phyloP scores from a whole-genome alignment of 352 stramenopile species.

The Phytopythium chamaehyphon region DNA sequence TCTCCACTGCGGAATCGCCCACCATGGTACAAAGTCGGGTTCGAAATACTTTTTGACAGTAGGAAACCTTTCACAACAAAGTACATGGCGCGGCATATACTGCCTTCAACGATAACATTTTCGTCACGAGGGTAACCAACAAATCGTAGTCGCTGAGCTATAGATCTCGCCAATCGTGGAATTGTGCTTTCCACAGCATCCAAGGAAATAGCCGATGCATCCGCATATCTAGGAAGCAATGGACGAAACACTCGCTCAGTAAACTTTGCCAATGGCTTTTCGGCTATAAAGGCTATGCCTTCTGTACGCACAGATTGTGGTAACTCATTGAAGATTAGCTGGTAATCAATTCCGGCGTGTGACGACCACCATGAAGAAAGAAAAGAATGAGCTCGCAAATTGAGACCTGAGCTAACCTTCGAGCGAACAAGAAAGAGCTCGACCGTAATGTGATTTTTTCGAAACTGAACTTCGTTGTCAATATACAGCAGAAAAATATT shows the following conservation, averaged over 20 bases:
- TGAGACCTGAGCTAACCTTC: slow-evolving; percentile 33
- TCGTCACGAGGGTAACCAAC: slow-evolving; percentile 60
- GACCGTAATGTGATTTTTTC: slow-evolving; percentile 65
- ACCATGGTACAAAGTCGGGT: slow-evolving; percentile 42
- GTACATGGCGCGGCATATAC: slow-evolving; percentile 57
- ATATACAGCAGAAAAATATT: slow-evolving; percentile 59
- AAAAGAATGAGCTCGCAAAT: slow-evolving; percentile 35
- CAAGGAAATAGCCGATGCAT: not conserved
- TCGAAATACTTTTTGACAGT: slow-evolving; percentile 43
- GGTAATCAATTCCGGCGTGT: slow-evolving; percentile 53
- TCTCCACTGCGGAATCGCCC: slow-evolving; percentile 40
- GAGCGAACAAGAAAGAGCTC: slow-evolving; percentile 39
- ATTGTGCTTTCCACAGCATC: slow-evolving; percentile 8
- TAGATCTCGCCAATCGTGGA: slow-evolving; percentile 29
- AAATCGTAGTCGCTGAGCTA: slow-evolving; percentile 51
- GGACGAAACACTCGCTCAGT: slow-evolving; percentile 37
- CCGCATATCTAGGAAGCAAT: slow-evolving; percentile 14
- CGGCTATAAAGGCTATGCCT: slow-evolving; percentile 33
- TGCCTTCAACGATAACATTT: slow-evolving; percentile 54
- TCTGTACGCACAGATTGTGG: slow-evolving; percentile 46
- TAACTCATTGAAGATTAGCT: slow-evolving; percentile 47
- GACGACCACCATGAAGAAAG: slow-evolving; percentile 57
- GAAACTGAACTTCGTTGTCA: slow-evolving; percentile 62
- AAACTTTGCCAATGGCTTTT: slow-evolving; percentile 41
- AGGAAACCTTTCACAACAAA: slow-evolving; percentile 64